Evolutionary conservation across 2,329 filamentous ascomycete genomes (phyloP).

Genomic region (Neofusicoccum ribis): DNA sequence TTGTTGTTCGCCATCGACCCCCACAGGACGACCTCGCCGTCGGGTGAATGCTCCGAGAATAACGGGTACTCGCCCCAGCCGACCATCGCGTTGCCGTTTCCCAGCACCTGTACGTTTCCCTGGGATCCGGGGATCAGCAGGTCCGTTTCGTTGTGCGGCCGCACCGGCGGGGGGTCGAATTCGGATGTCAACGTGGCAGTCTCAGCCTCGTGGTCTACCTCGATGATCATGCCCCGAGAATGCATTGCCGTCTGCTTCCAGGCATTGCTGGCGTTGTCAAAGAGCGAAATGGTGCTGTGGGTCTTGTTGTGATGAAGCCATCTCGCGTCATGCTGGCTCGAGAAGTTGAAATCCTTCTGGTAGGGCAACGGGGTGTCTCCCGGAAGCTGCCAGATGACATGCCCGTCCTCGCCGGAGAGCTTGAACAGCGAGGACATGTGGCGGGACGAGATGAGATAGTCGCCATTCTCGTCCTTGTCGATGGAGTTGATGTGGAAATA

Average conservation of each 20-base stretch:
- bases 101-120: slow-evolving; percentile 55
- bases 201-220: not conserved
- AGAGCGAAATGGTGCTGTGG: slow-evolving; percentile 54
- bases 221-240: slow-evolving; percentile 18
- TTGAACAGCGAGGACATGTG: slow-evolving; percentile 50
- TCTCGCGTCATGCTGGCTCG: slow-evolving; percentile 56
- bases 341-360: slow-evolving; percentile 44
- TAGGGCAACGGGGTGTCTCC: slow-evolving; percentile 24
- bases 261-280: slow-evolving; percentile 55
- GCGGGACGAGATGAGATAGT: slow-evolving; percentile 57
- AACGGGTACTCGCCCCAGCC: slow-evolving; percentile 54
- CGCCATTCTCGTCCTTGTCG: slow-evolving; percentile 50
- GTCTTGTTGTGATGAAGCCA: slow-evolving; percentile 47
- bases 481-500: slow-evolving; percentile 60
- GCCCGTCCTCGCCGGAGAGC: slow-evolving; percentile 49
- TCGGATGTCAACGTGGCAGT: slow-evolving; percentile 20
- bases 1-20: slow-evolving; percentile 41
- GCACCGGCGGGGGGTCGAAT: slow-evolving; percentile 23
- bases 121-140: slow-evolving; percentile 52
- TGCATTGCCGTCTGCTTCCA: slow-evolving; percentile 41
- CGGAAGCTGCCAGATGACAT: slow-evolving; percentile 54
- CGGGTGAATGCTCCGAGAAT: slow-evolving; percentile 45
- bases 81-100: slow-evolving; percentile 55
- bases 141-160: slow-evolving; percentile 22
- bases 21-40: slow-evolving; percentile 54